A percentile compares a stretch with the other conserved stretches of the same genome.
Conservation (phyloP, 176 grass and related monocot species). For the Aegilops sharonensis region DNA sequence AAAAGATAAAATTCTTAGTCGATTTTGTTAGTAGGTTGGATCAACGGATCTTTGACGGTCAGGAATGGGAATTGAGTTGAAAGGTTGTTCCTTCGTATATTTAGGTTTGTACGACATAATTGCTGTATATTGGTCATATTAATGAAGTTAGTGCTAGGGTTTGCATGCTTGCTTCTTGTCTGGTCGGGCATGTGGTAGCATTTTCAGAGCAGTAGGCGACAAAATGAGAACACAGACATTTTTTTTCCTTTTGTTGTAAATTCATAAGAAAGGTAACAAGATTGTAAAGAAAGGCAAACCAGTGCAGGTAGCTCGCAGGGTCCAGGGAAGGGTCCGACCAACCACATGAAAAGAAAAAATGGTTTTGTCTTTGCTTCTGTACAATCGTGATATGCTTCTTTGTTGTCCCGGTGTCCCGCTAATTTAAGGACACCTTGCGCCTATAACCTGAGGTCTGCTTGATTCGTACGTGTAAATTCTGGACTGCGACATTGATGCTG, state of each 20-base stretch:
- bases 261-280: not conserved
- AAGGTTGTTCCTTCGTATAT: not conserved
- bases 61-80: not conserved
- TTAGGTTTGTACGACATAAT: not conserved
- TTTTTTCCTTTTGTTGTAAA: not conserved
- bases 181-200: not conserved
- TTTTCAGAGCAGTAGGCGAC: not conserved
- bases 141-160: not conserved
- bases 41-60: not conserved
- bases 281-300: not conserved
- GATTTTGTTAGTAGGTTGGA: not conserved
- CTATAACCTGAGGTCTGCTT: not conserved
- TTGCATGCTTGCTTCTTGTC: not conserved
- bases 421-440: not conserved
- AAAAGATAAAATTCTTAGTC: not conserved
- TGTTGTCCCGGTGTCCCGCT: not conserved
- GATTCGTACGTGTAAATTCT: not conserved
- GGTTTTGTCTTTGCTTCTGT: conserved; percentile 7
- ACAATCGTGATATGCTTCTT: not conserved
- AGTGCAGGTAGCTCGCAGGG: no score
- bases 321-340: no score
- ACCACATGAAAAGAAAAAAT: not conserved
- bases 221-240: not conserved
- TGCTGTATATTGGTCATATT: not conserved
- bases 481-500: not conserved